Evolutionary conservation across 805 yeast species (phyloP).

Genomic region (Tetrapisispora taiwanensis): DNA sequence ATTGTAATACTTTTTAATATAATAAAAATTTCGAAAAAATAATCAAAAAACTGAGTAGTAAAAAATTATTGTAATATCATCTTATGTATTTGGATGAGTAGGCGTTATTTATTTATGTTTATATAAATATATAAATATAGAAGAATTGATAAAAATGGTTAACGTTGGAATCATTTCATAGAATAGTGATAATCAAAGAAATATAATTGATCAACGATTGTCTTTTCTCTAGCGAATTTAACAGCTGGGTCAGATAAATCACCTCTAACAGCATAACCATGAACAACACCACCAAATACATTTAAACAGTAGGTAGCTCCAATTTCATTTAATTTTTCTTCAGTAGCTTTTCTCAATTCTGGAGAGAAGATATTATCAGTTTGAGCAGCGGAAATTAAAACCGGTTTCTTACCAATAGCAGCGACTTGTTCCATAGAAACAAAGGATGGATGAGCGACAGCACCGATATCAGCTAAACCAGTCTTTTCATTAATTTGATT

Average conservation of each 20-base stretch:
- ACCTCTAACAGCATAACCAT: constrained; percentile 78
- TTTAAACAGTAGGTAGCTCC: constrained; percentile 50
- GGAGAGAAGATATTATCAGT: constrained; percentile 50
- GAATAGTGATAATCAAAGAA: constrained; percentile 21
- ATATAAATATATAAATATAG: too few relatives aligned
- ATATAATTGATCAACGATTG: constrained; percentile 34
- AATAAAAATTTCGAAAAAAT: too few relatives aligned
- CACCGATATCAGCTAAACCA: constrained; percentile 47
- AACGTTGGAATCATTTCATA: not conserved
- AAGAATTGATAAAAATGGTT: not conserved
- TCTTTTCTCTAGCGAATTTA: constrained; percentile 58
- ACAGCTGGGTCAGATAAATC: constrained; percentile 45
- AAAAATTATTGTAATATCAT: too few relatives aligned
- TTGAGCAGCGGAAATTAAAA: constrained; percentile 69
- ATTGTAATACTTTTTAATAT: not conserved
- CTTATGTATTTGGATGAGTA: not conserved
- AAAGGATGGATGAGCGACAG: constrained; percentile 78
- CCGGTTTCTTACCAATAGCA: constrained; percentile 45
- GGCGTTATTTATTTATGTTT: not conserved
- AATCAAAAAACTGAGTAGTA: too few relatives aligned
- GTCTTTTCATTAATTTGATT: constrained; percentile 33
- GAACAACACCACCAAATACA: constrained; percentile 52
- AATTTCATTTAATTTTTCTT: constrained; percentile 43
- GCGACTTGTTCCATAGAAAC: constrained; percentile 56
- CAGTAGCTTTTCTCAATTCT: constrained; percentile 55